Conservation (phyloP, 768 basidiomycete genomes). For the Tulasnella sp. region DNA sequence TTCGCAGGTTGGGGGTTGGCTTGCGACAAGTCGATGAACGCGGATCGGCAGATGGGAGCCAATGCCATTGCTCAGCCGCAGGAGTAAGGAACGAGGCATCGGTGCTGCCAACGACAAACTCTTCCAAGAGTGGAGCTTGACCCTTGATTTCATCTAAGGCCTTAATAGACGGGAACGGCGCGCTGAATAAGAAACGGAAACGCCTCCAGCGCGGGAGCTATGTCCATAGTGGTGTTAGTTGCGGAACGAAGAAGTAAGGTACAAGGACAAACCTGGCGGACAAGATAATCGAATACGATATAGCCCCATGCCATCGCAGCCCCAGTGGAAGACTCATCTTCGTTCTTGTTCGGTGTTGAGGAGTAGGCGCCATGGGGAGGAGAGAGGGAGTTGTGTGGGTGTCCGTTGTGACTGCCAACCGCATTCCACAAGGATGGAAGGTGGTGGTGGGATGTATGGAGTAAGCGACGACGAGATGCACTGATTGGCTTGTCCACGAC, state of each 20-base stretch:
- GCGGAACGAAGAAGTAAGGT: neutral
- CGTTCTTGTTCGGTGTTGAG: constrained; percentile 25
- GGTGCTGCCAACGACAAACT: constrained; percentile 47
- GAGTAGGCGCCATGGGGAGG: constrained; percentile 32
- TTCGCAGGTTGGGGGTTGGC: constrained; percentile 11
- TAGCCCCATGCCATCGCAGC: constrained; percentile 64
- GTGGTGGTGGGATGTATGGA: constrained; percentile 7
- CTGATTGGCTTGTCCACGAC: neutral
- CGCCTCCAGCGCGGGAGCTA: constrained; percentile 72
- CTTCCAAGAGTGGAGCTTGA: constrained; percentile 55
- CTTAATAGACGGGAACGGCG: constrained; percentile 57
- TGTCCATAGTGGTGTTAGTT: neutral
- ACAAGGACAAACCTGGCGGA: constrained; percentile 29
- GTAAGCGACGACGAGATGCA: constrained; percentile 3
- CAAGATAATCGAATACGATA: constrained; percentile 65
- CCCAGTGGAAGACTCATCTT: constrained; percentile 26
- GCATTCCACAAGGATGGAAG: constrained; percentile 25
- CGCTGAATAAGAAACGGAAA: constrained; percentile 69
- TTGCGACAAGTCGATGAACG: neutral
- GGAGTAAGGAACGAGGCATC: neutral
- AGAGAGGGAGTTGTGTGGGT: constrained; percentile 34
- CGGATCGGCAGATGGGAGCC: constrained; percentile 43
- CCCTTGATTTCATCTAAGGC: constrained; percentile 69
- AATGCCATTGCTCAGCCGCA: constrained; percentile 12
- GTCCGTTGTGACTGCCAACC: constrained; percentile 35